Conservation (phyloP, 2,329 filamentous ascomycete species). For the Nigrospora oryzae region DNA sequence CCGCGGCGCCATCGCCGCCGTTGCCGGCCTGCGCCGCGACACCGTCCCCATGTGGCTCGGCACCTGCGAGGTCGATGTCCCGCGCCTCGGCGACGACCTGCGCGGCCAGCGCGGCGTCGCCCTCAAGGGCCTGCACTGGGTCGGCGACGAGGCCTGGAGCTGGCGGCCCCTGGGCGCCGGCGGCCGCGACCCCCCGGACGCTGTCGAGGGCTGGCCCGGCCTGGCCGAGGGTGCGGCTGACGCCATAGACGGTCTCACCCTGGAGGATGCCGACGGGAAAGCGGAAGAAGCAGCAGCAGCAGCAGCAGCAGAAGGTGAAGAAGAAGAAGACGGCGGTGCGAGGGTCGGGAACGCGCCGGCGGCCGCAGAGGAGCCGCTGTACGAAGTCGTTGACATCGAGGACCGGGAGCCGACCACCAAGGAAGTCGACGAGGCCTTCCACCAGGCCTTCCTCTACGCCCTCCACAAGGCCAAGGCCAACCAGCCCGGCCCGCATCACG, state of each 20-base stretch:
- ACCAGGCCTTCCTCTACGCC: constrained; percentile 55
- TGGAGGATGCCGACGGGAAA: constrained; percentile 12
- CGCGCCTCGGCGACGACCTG: not conserved
- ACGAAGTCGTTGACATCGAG: constrained; percentile 28
- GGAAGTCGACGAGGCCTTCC: constrained; percentile 60
- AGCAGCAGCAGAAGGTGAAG: not conserved
- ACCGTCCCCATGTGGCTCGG: constrained; percentile 57
- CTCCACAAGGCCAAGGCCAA: constrained; percentile 50
- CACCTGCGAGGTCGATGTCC: constrained; percentile 28
- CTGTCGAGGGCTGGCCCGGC: constrained; percentile 39
- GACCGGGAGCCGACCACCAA: constrained; percentile 47
- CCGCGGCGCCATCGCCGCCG: constrained; percentile 53
- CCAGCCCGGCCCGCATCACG: constrained; percentile 40
- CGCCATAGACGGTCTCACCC: constrained; percentile 14
- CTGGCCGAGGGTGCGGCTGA: not conserved
- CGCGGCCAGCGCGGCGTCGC: constrained; percentile 46
- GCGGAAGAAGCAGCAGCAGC: constrained; percentile 8
- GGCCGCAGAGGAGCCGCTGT: constrained; percentile 4
- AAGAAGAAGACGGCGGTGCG: constrained; percentile 11
- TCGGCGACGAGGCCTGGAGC: constrained; percentile 60
- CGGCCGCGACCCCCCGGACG: constrained; percentile 42
- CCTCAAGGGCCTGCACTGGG: constrained; percentile 58
- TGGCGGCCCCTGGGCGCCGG: constrained; percentile 47
- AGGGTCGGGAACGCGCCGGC: not conserved
- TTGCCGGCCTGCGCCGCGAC: constrained; percentile 49